Base-by-base conservation (phyloP, 768 basidiomycete genomes). In the Ramaria rubella region DNA sequence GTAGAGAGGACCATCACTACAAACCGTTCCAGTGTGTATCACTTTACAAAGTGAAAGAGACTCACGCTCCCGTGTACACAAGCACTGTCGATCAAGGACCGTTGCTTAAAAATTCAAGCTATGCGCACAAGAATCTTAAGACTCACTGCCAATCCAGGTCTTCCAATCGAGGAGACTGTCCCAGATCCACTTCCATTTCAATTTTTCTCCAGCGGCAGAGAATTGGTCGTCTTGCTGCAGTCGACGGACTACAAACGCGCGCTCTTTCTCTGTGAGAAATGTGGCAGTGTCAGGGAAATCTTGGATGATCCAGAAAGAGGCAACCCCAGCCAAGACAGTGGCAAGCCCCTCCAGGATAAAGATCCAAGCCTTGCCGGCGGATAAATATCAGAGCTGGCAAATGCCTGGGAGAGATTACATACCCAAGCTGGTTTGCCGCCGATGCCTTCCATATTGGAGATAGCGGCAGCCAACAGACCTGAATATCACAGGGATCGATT, bases 221-320 rank as follows among this genome's bases (percentile, higher is more conserved):
- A 80, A 77, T 59, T 82, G 79, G 71, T 77, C 75, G 61, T 89
- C 86, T 14, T 77, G 76, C 61, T 81, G 79, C 8, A 90, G 74
- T 6, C 86, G 77, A 15, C 81, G 76, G 51, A 89, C 75, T 27
- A 87, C 76, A 64, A 85, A 82, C 2, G 77, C 77, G 78, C 83
- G 76, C 66, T 90, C 89, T 30, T 75, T 67, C 31, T 81, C 77
- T 6, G 75, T 80, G 36, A 91, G 71, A 68, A 90, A 91, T 58
- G 75, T 82, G 1, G 87, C 85, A 0, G 76, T 81, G 53, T 87
- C 85, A 1, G 89, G 87, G 66, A 90, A 90, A 67, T 90, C 87
- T 62, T 85, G 79, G 21, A 92, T 78, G 49, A 90, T 68, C 78
- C 82, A 90, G 72, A 78, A 90, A 0, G 86, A 85, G 3, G 73